A percentile compares a stretch with the other conserved stretches of the same genome.
phyloP scores from a whole-genome alignment of 106 monocot species.

The Dendrobium nobile region DNA sequence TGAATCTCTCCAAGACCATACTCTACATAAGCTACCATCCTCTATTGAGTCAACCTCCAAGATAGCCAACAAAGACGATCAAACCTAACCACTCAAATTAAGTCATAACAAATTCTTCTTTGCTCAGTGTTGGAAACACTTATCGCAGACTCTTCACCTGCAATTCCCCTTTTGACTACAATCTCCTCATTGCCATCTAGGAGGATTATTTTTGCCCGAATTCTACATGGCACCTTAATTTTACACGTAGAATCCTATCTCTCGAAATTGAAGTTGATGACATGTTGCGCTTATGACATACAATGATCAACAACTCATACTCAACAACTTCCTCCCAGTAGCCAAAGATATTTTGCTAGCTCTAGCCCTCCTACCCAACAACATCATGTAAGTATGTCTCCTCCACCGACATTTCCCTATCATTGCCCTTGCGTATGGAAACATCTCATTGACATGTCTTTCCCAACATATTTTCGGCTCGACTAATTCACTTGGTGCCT shows the following conservation, averaged over 20 bases:
- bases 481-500: too few species aligned
- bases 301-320: background rate
- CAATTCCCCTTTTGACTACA: background rate
- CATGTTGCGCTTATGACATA: background rate
- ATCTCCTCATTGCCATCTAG: background rate
- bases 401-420: too few species aligned
- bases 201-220: background rate
- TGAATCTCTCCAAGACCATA: too few species aligned
- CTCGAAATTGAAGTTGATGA: background rate
- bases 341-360: too few species aligned
- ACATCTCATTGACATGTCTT: too few species aligned
- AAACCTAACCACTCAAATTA: background rate
- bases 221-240: background rate
- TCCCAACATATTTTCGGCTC: too few species aligned
- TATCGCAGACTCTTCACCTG: background rate
- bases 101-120: background rate
- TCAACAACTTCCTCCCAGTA: background rate
- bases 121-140: background rate
- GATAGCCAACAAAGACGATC: background rate
- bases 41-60: background rate
- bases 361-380: too few species aligned
- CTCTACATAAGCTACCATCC: too few species aligned
- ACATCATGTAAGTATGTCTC: background rate
- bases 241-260: background rate
- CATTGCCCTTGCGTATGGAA: too few species aligned